A percentile compares a stretch with the other conserved stretches of the same genome.
Evolutionary conservation across 2,329 filamentous ascomycete genomes (phyloP).

Genomic region (Diplodia mutila): DNA sequence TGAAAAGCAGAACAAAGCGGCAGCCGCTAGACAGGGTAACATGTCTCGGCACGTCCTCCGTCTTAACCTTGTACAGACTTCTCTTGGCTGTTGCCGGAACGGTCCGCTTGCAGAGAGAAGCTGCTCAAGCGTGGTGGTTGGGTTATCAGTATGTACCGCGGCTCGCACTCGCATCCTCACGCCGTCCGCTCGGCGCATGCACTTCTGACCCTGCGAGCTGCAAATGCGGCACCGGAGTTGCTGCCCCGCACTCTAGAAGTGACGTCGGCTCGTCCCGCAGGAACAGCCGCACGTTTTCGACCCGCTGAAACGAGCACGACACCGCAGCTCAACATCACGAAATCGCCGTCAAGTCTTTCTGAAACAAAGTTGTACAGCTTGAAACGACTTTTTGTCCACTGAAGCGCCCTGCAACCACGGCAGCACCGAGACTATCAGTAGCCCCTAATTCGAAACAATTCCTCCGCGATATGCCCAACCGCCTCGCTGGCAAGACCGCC

Average conservation of each 20-base stretch:
- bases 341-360: background rate
- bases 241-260: constrained; percentile 7
- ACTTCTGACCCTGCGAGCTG: background rate
- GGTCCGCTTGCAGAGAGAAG: constrained; percentile 10
- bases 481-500: constrained; percentile 31
- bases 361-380: background rate
- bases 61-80: constrained; percentile 6
- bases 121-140: background rate
- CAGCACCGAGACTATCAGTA: background rate
- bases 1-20: background rate
- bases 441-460: background rate
- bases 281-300: background rate
- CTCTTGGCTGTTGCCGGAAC: background rate
- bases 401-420: background rate
- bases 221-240: background rate
- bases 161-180: background rate
- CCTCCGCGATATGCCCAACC: constrained; percentile 9
- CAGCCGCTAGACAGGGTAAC: background rate
- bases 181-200: background rate
- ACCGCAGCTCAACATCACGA: background rate
- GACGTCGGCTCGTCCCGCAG: constrained; percentile 20
- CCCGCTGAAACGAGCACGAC: constrained; percentile 17
- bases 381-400: constrained; percentile 1
- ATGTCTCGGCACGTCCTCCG: background rate
- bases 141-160: background rate